Evolutionary conservation across 2,329 filamentous ascomycete species (phyloP), one percentile per base, ranked within the genome.

Genomic region (Trichothecium roseum): DNA sequence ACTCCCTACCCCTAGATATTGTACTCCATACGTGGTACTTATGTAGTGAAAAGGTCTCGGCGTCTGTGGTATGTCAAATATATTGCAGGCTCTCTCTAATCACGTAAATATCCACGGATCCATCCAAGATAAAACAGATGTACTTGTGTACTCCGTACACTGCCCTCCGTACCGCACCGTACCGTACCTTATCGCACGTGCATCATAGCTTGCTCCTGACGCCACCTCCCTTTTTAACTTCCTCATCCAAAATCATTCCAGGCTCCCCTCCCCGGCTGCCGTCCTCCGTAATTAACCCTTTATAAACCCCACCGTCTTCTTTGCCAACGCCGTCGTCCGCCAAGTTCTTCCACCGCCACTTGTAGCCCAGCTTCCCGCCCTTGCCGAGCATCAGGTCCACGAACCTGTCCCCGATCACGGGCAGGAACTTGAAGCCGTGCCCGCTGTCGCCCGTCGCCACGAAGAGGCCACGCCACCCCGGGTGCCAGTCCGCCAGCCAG

Each of bases 401-500:
- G 24, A 81, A 63, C 49, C 72, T 73, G 20, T 76, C 69, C 8
- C 78, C 78, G 10, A 83, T 58, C 5, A 81, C 69, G 0, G 78
- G 78, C 37, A 82, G 54, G 53, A 83, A 83, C 54, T 83, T 83
- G 64, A 78, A 83, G 5, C 59, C 78, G 50, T 81, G 76, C 3
- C 76, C 75, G 42, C 73, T 78, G 36, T 74, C 76, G 3, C 74
- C 76, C 0, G 74, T 78, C 1, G 73, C 73, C 17, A 81, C 47
- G 46, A 81, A 80, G 4, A 80, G 55, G 12, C 68, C 66, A 38
- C 64, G 52, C 55, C 72, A 72, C 13, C 64, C 57, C 0, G 81
- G 81, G 47, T 85, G 80, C 54, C 78, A 77, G 48, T 78, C 73
- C 40, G 84, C 66, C 37, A 86, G 65, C 60, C 83, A 86, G 50